Percentiles rank a stretch among this genome's conserved stretches.
Conservation (phyloP, 2,329 filamentous ascomycete genomes). For the Diplocarpon rosae region DNA sequence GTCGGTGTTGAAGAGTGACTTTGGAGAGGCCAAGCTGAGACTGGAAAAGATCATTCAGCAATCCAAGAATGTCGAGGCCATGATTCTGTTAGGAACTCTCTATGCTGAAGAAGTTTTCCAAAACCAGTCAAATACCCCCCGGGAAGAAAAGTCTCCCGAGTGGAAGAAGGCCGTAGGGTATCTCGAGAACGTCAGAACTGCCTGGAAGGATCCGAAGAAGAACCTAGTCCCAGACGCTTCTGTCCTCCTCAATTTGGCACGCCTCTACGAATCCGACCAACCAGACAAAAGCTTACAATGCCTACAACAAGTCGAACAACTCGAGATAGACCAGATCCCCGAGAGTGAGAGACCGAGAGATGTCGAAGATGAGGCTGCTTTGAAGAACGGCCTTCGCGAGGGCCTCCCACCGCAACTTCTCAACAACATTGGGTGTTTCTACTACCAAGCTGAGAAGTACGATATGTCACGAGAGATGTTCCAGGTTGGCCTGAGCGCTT, state of each 20-base stretch:
- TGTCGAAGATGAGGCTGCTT: slow-evolving; percentile 47
- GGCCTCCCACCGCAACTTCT: slow-evolving; percentile 79
- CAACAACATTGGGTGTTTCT: slow-evolving; percentile 96
- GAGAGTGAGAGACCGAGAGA: slow-evolving; percentile 55
- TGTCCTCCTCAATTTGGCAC: slow-evolving; percentile 81
- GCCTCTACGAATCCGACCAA: slow-evolving; percentile 75
- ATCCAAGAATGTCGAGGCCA: slow-evolving; percentile 73
- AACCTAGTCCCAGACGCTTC: slow-evolving; percentile 71
- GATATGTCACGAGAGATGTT: slow-evolving; percentile 76
- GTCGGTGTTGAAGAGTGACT: slow-evolving; percentile 70
- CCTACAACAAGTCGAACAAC: slow-evolving; percentile 80
- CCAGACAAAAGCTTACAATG: slow-evolving; percentile 90
- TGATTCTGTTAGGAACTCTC: slow-evolving; percentile 81
- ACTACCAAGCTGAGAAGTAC: slow-evolving; percentile 78
- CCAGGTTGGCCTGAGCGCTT: slow-evolving; percentile 81
- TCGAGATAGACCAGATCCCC: slow-evolving; percentile 71
- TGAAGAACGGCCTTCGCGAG: slow-evolving; percentile 56
- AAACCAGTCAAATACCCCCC: slow-evolving; percentile 57
- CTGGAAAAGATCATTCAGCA: slow-evolving; percentile 91
- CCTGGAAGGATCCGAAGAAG: slow-evolving; percentile 91
- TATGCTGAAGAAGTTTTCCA: slow-evolving; percentile 92
- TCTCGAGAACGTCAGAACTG: slow-evolving; percentile 70
- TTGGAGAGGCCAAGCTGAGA: slow-evolving; percentile 83
- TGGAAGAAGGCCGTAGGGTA: slow-evolving; percentile 77
- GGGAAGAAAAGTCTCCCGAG: slow-evolving; percentile 80